Conservation (phyloP, 345 rosid genomes). For the Citrus sp. region DNA sequence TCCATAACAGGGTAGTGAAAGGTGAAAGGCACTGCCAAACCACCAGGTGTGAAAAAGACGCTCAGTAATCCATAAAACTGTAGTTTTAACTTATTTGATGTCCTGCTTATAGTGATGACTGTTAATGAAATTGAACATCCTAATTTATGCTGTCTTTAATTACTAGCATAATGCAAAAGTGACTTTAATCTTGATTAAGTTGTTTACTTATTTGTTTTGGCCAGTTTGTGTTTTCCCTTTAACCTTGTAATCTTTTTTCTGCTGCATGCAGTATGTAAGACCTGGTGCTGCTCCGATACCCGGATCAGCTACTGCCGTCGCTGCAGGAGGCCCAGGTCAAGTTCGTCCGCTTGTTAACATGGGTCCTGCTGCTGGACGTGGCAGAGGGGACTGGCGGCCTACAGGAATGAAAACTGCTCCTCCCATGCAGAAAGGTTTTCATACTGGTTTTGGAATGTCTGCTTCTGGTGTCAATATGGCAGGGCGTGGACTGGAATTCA, state of each 20-base stretch:
- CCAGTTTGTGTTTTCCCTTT: constrained; percentile 13
- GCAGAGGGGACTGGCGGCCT: constrained; percentile 96
- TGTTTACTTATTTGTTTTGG: constrained; percentile 7
- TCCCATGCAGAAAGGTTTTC: constrained; percentile 72
- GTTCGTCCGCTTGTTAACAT: constrained; percentile 66
- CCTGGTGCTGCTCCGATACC: constrained; percentile 87
- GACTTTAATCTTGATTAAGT: constrained; percentile 8
- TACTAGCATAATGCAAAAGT: constrained; percentile 2
- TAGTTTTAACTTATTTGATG: neutral
- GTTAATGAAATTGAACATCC: neutral
- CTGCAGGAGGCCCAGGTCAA: constrained; percentile 66
- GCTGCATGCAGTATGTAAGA: constrained; percentile 86
- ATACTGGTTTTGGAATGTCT: constrained; percentile 56
- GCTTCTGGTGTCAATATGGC: constrained; percentile 58
- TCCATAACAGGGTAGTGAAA: too few species aligned
- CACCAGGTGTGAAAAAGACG: too few species aligned
- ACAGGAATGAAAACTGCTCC: constrained; percentile 62
- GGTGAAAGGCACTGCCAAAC: too few species aligned
- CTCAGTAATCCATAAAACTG: too few species aligned
- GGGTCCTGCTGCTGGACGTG: constrained; percentile 74
- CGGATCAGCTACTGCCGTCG: constrained; percentile 51
- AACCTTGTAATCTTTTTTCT: constrained; percentile 20
- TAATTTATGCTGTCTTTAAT: neutral
- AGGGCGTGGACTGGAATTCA: constrained; percentile 89
- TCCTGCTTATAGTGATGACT: neutral